Percentiles rank a stretch among this genome's conserved stretches.
phyloP scores from a whole-genome alignment of 2,329 filamentous ascomycete species.

The Ophiostoma montium region DNA sequence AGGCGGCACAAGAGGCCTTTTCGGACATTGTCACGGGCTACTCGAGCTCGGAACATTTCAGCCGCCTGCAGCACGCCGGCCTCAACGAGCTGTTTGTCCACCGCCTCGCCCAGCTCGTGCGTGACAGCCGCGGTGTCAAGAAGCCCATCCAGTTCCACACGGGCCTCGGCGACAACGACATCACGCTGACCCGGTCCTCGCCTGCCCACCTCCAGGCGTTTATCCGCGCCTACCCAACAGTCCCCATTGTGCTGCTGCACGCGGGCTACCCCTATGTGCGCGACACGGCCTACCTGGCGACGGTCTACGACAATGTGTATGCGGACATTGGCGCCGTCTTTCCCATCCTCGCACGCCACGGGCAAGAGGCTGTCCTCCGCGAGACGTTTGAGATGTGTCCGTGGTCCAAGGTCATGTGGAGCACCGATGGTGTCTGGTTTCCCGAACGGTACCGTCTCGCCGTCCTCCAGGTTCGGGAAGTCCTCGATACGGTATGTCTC shows the following conservation, averaged over 20 bases:
- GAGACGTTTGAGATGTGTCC: slow-evolving; percentile 65
- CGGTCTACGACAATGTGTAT: slow-evolving; percentile 65
- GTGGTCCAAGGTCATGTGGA: slow-evolving; percentile 62
- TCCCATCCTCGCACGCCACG: slow-evolving; percentile 60
- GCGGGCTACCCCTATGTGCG: slow-evolving; percentile 69
- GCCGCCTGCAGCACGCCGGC: slow-evolving; percentile 44
- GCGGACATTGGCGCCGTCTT: slow-evolving; percentile 76
- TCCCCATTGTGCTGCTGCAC: slow-evolving; percentile 67
- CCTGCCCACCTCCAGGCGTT: slow-evolving; percentile 62
- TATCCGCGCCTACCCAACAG: slow-evolving; percentile 51
- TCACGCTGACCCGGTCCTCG: slow-evolving; percentile 54
- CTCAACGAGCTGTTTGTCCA: slow-evolving; percentile 60
- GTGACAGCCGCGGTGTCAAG: slow-evolving; percentile 28
- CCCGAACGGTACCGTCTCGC: slow-evolving; percentile 67
- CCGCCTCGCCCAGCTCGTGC: slow-evolving; percentile 44
- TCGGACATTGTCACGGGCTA: slow-evolving; percentile 21
- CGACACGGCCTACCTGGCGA: slow-evolving; percentile 65
- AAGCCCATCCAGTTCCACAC: slow-evolving; percentile 80
- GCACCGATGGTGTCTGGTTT: slow-evolving; percentile 66
- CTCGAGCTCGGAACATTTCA: slow-evolving; percentile 21
- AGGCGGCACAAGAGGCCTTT: slow-evolving; percentile 27
- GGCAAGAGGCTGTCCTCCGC: slow-evolving; percentile 55
- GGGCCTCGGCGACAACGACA: slow-evolving; percentile 67
- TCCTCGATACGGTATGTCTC: slow-evolving; percentile 44
- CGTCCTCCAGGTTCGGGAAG: slow-evolving; percentile 56